A percentile compares a stretch with the other conserved stretches of the same genome.
phyloP scores from a whole-genome alignment of 805 yeast species.

The Ascoidea tarda region DNA sequence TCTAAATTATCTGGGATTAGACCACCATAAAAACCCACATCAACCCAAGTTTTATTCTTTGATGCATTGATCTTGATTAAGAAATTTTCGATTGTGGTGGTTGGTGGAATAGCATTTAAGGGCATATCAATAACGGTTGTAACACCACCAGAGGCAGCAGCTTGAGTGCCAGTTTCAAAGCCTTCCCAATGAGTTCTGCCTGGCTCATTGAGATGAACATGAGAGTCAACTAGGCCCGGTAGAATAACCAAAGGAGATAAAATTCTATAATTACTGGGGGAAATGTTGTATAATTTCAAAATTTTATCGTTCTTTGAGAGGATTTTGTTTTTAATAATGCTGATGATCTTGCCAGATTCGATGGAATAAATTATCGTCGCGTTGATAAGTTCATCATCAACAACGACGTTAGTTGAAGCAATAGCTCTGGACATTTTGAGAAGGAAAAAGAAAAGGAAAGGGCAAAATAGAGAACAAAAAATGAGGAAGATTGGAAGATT shows the following conservation, averaged over 20 bases:
- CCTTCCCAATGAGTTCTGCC: conserved; percentile 99
- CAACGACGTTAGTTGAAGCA: conserved; percentile 42
- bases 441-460: background rate
- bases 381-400: conserved; percentile 29
- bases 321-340: conserved; percentile 26
- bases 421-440: conserved; percentile 43
- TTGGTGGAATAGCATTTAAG: conserved; percentile 88
- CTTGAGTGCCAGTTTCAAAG: conserved; percentile 87
- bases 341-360: conserved; percentile 42
- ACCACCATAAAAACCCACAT: conserved; percentile 96
- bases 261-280: conserved; percentile 28
- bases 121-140: conserved; percentile 97
- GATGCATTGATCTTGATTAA: conserved; percentile 70
- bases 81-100: conserved; percentile 71
- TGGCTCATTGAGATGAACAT: conserved; percentile 91
- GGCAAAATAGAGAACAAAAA: background rate
- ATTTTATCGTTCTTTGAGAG: conserved; percentile 24
- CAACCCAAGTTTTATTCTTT: conserved; percentile 74
- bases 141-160: conserved; percentile 94
- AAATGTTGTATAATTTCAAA: conserved; percentile 27
- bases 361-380: conserved; percentile 56
- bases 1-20: conserved; percentile 64
- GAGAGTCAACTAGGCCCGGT: conserved; percentile 91
- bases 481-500: background rate
- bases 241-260: conserved; percentile 52